Percentiles rank a stretch among this genome's conserved stretches.
phyloP scores from a whole-genome alignment of 2,329 filamentous ascomycete species.

The Epichloe aotearoae region DNA sequence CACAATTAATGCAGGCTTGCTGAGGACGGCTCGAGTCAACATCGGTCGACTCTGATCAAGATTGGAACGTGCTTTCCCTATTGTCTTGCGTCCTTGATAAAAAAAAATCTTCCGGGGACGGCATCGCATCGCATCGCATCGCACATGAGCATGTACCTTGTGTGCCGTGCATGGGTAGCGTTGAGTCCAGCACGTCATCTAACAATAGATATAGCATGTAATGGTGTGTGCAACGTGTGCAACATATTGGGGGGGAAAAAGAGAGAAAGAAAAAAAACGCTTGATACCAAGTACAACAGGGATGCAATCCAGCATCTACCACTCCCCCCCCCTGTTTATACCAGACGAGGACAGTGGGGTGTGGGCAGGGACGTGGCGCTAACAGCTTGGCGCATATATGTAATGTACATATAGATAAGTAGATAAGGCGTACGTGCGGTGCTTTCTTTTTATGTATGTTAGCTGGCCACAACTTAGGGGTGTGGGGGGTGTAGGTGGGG shows the following conservation, averaged over 20 bases:
- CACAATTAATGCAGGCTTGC: too few species aligned
- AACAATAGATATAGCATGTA: background rate
- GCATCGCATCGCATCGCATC: too few species aligned
- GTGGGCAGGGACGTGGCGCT: background rate
- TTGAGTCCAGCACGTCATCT: background rate
- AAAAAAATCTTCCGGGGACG: background rate
- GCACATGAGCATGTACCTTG: too few species aligned
- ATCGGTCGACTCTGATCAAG: background rate
- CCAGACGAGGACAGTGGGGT: background rate
- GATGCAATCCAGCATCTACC: too few species aligned
- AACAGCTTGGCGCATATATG: background rate
- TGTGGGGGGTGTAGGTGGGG: too few species aligned
- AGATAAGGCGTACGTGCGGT: background rate
- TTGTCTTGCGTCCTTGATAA: background rate
- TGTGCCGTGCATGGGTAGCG: background rate
- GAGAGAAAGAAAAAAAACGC: too few species aligned
- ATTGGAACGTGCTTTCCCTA: background rate
- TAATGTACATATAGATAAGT: too few species aligned
- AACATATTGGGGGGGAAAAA: too few species aligned
- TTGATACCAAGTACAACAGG: too few species aligned
- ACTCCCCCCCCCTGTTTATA: background rate
- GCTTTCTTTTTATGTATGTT: too few species aligned
- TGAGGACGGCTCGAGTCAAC: background rate
- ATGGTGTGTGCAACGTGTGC: too few species aligned
- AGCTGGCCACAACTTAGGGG: too few species aligned